Evolutionary conservation across 2,329 filamentous ascomycete species (phyloP).

Genomic region (Ramichloridium luteum): DNA sequence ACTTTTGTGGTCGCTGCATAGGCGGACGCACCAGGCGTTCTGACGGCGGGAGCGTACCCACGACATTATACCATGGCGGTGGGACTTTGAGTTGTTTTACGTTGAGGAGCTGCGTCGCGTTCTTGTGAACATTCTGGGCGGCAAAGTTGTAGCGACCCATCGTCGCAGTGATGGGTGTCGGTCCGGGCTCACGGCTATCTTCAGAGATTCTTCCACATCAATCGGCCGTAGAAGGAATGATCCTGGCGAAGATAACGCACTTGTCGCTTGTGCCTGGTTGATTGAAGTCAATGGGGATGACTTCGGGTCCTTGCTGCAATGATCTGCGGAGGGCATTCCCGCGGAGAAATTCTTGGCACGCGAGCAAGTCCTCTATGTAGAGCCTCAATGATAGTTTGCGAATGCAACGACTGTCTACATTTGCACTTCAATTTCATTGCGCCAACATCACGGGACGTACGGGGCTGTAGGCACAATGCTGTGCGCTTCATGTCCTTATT

Average conservation of each 20-base stretch:
- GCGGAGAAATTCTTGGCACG: slow-evolving; percentile 1
- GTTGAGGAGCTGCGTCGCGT: slow-evolving; percentile 39
- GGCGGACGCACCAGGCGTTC: slow-evolving; percentile 46
- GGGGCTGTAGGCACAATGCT: slow-evolving; percentile 34
- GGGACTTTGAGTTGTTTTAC: slow-evolving; percentile 28
- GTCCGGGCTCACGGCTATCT: too few species aligned
- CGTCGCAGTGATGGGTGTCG: too few species aligned
- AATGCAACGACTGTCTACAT: too few species aligned
- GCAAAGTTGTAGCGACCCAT: slow-evolving; percentile 44
- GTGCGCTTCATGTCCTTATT: slow-evolving; percentile 52
- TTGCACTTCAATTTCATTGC: slow-evolving; percentile 3
- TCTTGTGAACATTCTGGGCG: slow-evolving; percentile 40
- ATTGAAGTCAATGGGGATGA: too few species aligned
- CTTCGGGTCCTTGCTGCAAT: too few species aligned
- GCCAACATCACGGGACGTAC: slow-evolving; percentile 14
- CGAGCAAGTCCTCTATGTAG: too few species aligned
- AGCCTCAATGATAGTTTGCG: too few species aligned
- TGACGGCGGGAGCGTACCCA: slow-evolving; percentile 47
- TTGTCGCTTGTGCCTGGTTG: too few species aligned
- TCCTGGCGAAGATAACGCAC: too few species aligned
- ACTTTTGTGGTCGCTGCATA: slow-evolving; percentile 36
- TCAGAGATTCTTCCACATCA: too few species aligned
- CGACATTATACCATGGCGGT: slow-evolving; percentile 46
- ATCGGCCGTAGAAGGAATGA: too few species aligned
- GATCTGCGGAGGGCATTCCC: too few species aligned